A percentile compares a stretch with the other conserved stretches of the same genome.
Conservation (phyloP, 176 grass and related monocot genomes). For the Phragmites australis region DNA sequence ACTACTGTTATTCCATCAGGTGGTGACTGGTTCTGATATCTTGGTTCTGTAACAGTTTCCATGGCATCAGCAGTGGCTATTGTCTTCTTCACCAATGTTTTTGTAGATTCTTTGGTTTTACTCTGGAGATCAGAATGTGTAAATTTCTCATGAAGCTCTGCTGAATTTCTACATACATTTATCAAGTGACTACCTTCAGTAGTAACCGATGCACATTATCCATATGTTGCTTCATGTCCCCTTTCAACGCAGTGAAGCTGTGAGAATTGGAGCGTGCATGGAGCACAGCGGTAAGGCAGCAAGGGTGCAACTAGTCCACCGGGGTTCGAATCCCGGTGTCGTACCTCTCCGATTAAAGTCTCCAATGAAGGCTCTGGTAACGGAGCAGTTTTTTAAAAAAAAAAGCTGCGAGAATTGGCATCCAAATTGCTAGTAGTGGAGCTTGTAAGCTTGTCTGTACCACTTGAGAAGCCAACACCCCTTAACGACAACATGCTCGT, state of each 20-base stretch:
- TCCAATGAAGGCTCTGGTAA: no score
- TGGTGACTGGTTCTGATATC: not conserved
- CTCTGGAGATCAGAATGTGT: not conserved
- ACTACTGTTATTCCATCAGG: not conserved
- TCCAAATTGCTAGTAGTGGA: not conserved
- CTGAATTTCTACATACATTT: not conserved
- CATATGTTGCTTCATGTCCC: not conserved
- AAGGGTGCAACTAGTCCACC: no score
- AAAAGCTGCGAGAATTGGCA: not conserved
- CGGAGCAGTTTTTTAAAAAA: no score
- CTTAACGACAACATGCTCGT: slow-evolving; percentile 23
- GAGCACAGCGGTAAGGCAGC: no score
- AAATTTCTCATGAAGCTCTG: not conserved
- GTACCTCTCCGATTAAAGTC: no score
- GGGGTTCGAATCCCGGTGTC: no score
- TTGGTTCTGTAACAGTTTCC: not conserved
- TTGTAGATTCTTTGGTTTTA: not conserved
- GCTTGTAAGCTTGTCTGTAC: slow-evolving; percentile 7
- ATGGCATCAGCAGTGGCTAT: not conserved
- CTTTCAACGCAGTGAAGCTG: not conserved
- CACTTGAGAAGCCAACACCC: not conserved
- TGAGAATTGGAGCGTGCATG: no score
- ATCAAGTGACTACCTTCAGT: slow-evolving; percentile 15
- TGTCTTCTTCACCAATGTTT: not conserved
- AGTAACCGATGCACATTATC: not conserved